These are phyloP conservation scores for Paramecium tetraurelia DNA, from an alignment of 73 alveolate species.

Conservation along the genomic window DNA sequence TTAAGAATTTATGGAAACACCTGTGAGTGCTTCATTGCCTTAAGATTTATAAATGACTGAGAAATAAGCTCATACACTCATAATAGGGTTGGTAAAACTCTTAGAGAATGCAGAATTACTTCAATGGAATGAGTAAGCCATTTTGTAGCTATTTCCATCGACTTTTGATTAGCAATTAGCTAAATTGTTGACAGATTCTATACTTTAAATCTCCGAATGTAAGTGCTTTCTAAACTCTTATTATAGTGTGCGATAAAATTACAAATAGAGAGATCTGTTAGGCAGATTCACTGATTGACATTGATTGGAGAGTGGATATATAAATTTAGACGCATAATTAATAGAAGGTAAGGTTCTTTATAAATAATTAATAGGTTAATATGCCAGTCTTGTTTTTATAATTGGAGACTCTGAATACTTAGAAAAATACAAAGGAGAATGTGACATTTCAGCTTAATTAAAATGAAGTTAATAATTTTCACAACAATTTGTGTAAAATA, in stretches of 20 bases:
- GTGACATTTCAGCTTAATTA: slow-evolving; percentile 24
- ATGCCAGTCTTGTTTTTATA: slow-evolving; percentile 25
- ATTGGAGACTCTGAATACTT: slow-evolving; percentile 5
- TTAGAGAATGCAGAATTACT: slow-evolving; percentile 6
- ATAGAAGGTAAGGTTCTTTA: background rate
- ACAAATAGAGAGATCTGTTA: slow-evolving; percentile 45
- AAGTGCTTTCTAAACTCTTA: background rate
- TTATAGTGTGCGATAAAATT: slow-evolving; percentile 37
- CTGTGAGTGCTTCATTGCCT: slow-evolving; percentile 46
- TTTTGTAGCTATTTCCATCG: background rate
- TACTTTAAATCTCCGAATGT: background rate
- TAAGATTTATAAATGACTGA: slow-evolving; percentile 22
- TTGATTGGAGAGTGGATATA: slow-evolving; percentile 49
- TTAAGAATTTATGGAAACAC: slow-evolving; percentile 47
- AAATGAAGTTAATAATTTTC: slow-evolving; percentile 41
- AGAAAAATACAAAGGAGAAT: slow-evolving; percentile 30
- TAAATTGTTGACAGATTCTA: background rate
- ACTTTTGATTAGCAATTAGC: background rate
- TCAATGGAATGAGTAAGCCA: background rate
- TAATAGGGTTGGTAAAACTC: background rate
- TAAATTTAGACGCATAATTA: slow-evolving; percentile 20
- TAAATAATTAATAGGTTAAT: background rate
- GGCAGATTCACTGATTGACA: slow-evolving; percentile 37
- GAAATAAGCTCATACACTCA: slow-evolving; percentile 11
- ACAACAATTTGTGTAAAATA: slow-evolving; percentile 25